phyloP scores from a whole-genome alignment of 2,329 filamentous ascomycete genomes.

The Aaosphaeria pasadenensis region DNA sequence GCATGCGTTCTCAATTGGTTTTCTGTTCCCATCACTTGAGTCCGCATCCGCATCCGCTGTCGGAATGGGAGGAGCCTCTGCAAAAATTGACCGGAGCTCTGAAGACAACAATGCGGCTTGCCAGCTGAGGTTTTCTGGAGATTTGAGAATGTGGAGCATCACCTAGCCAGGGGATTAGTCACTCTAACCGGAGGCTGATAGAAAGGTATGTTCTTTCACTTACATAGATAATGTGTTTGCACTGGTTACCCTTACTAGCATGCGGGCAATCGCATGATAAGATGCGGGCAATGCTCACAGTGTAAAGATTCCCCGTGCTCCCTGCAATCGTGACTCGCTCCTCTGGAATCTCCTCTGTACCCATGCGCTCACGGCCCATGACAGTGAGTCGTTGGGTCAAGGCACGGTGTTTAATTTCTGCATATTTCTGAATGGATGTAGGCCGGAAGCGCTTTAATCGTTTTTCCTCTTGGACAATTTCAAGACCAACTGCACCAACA shows the following conservation, averaged over 20 bases:
- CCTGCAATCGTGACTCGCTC: background rate
- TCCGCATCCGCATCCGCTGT: background rate
- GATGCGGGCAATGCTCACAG: constrained; percentile 48
- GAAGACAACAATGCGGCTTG: constrained; percentile 55
- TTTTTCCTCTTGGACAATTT: background rate
- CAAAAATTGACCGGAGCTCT: constrained; percentile 55
- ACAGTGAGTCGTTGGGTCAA: background rate
- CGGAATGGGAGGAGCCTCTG: constrained; percentile 13
- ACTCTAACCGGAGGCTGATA: background rate
- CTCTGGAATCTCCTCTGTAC: background rate
- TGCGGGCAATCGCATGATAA: constrained; percentile 50
- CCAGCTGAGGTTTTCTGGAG: constrained; percentile 50
- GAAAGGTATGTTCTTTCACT: background rate
- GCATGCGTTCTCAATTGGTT: constrained; percentile 57
- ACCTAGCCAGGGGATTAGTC: constrained; percentile 29
- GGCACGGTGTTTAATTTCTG: background rate
- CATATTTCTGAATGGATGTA: background rate
- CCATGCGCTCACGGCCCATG: background rate
- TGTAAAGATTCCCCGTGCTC: background rate
- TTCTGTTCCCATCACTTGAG: constrained; percentile 42
- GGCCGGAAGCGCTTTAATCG: background rate
- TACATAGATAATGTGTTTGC: constrained; percentile 61
- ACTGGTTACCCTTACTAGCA: constrained; percentile 46
- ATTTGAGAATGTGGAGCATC: constrained; percentile 54
- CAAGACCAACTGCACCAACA: too few species aligned